phyloP scores from a whole-genome alignment of 495 filamentous ascomycete species.

The Penicillium maclennaniae region DNA sequence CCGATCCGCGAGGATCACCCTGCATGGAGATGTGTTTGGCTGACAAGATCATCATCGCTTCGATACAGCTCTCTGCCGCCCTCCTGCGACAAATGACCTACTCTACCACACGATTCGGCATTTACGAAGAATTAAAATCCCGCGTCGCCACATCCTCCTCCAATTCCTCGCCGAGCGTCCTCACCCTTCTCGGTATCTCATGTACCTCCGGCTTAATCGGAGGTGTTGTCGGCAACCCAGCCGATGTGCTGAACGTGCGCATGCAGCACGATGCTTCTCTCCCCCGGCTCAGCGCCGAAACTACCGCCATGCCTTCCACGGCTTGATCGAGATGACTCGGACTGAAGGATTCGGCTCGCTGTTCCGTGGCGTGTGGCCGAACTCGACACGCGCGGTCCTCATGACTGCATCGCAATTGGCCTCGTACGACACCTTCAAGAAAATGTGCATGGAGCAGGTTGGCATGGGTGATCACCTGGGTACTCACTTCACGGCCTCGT shows the following conservation, averaged over 20 bases:
- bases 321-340: constrained; percentile 75
- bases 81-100: constrained; percentile 89
- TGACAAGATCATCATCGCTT: constrained; percentile 11
- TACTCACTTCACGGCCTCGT: constrained; percentile 83
- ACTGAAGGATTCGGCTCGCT: constrained; percentile 70
- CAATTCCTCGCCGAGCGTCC: constrained; percentile 51
- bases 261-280: constrained; percentile 95
- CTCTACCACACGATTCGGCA: constrained; percentile 86
- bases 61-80: constrained; percentile 74
- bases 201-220: constrained; percentile 82
- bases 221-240: constrained; percentile 86
- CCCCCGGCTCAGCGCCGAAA: constrained; percentile 70
- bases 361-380: constrained; percentile 90
- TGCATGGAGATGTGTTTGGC: not conserved
- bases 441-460: constrained; percentile 60
- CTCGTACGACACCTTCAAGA: constrained; percentile 89
- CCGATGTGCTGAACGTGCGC: constrained; percentile 94
- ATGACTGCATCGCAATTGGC: constrained; percentile 93
- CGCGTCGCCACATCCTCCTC: constrained; percentile 44
- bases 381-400: constrained; percentile 80
- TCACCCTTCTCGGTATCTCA: constrained; percentile 74
- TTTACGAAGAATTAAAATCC: constrained; percentile 88
- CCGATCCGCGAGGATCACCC: not conserved
- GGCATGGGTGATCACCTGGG: constrained; percentile 70
- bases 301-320: constrained; percentile 86